Conservation (phyloP, 306 rosid genomes). For the Cucumis sativus region DNA sequence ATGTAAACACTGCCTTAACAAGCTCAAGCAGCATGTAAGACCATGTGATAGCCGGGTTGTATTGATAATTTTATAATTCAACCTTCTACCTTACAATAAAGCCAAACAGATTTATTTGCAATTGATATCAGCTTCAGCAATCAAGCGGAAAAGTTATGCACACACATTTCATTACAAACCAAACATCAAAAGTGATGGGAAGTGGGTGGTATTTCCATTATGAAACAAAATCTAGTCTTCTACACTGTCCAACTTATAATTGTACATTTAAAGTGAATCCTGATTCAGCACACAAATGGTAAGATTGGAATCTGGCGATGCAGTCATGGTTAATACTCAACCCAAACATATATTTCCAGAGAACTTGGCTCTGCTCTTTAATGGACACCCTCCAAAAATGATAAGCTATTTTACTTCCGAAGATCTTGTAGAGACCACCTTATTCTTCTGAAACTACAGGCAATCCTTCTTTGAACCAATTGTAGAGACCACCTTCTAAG, state of each 20-base stretch:
- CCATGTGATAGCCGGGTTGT: no score
- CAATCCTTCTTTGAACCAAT: constrained; percentile 69
- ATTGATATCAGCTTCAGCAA: neutral
- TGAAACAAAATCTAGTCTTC: neutral
- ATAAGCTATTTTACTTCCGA: neutral
- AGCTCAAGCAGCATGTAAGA: no score
- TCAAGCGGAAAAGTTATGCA: neutral
- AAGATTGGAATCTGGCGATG: neutral
- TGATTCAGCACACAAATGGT: neutral
- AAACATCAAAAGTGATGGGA: neutral
- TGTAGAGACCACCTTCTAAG: constrained; percentile 84
- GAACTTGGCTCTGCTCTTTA: neutral
- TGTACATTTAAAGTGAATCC: neutral
- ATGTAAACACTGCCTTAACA: no score
- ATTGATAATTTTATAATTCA: neutral
- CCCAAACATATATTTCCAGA: neutral
- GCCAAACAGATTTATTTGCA: neutral
- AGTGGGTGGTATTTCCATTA: neutral
- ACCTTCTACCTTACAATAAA: neutral
- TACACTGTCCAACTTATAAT: neutral
- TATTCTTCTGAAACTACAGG: constrained; percentile 49
- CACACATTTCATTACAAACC: neutral
- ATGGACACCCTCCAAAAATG: neutral
- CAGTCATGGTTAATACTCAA: neutral
- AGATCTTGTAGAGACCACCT: neutral